These are phyloP conservation scores for Claviceps monticola DNA, from an alignment of 2,329 filamentous ascomycete species.

Conservation along the genomic window DNA sequence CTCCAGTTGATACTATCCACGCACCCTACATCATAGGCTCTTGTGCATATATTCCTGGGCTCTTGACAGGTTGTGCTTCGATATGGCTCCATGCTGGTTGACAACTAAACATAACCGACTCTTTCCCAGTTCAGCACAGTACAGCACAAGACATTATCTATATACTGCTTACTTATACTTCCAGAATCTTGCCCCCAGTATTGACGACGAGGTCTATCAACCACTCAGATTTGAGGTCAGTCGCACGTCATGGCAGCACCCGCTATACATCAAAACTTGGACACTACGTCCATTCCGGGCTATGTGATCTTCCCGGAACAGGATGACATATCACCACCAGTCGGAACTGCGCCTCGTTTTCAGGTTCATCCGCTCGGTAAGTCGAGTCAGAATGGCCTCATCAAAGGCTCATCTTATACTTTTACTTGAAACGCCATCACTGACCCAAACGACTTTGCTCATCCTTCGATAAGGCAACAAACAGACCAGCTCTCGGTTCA, in stretches of 20 bases:
- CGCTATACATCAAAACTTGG: slow-evolving; percentile 10
- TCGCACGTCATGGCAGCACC: slow-evolving; percentile 10
- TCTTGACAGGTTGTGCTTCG: not conserved
- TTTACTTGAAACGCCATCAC: not conserved
- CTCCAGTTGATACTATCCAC: not conserved
- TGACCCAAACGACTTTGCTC: not conserved
- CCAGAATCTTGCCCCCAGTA: not conserved
- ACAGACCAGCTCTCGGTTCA: slow-evolving; percentile 38
- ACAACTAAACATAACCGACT: not conserved
- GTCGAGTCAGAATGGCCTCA: not conserved
- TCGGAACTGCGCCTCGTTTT: slow-evolving; percentile 17
- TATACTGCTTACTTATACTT: not conserved
- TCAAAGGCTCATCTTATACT: not conserved
- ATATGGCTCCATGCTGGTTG: slow-evolving; percentile 2
- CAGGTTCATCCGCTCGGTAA: slow-evolving; percentile 24
- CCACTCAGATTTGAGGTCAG: not conserved
- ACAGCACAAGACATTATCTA: not conserved
- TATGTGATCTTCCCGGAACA: slow-evolving; percentile 32
- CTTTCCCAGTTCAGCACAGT: not conserved
- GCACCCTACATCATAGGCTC: not conserved
- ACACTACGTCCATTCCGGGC: slow-evolving; percentile 29
- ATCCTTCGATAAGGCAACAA: not conserved
- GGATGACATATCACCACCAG: slow-evolving; percentile 22
- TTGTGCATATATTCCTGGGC: slow-evolving; percentile 2
- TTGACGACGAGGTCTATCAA: not conserved